phyloP scores from a whole-genome alignment of 202 grass and related monocot genomes.

The Cymbopogon flexuosus region DNA sequence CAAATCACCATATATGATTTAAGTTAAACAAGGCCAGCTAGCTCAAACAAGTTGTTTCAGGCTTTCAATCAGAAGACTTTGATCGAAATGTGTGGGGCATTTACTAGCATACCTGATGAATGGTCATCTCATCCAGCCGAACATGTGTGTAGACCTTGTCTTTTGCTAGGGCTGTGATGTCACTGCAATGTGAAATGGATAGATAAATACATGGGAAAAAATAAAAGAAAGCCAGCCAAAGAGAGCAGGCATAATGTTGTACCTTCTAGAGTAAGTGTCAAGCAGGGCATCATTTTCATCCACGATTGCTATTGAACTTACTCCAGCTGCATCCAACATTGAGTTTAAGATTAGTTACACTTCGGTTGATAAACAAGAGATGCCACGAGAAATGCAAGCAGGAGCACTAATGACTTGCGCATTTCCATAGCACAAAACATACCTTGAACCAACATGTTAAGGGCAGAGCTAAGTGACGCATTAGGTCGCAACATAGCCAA shows the following conservation, averaged over 20 bases:
- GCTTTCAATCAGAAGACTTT: neutral
- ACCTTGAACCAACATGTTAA: constrained; percentile 93
- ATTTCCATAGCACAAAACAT: constrained; percentile 20
- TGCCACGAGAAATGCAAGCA: constrained; percentile 18
- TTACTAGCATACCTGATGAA: constrained; percentile 66
- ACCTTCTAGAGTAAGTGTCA: constrained; percentile 98
- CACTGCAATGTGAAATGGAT: constrained; percentile 54
- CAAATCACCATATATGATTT: neutral
- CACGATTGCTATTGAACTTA: constrained; percentile 92
- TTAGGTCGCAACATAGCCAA: constrained; percentile 65
- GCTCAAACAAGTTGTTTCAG: neutral
- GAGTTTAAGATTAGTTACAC: constrained; percentile 26
- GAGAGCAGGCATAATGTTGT: neutral
- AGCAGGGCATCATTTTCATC: constrained; percentile 89
- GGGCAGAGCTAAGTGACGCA: constrained; percentile 73
- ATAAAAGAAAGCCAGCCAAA: neutral
- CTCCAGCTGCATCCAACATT: constrained; percentile 56
- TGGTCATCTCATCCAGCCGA: constrained; percentile 81
- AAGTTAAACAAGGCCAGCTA: neutral
- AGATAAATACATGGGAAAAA: constrained; percentile 11
- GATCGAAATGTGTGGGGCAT: neutral
- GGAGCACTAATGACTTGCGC: neutral
- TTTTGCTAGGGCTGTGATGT: constrained; percentile 98
- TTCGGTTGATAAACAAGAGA: neutral
- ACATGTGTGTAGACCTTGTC: constrained; percentile 87